Conservation (phyloP, 2,329 filamentous ascomycete genomes). For the Xylaria sp. region DNA sequence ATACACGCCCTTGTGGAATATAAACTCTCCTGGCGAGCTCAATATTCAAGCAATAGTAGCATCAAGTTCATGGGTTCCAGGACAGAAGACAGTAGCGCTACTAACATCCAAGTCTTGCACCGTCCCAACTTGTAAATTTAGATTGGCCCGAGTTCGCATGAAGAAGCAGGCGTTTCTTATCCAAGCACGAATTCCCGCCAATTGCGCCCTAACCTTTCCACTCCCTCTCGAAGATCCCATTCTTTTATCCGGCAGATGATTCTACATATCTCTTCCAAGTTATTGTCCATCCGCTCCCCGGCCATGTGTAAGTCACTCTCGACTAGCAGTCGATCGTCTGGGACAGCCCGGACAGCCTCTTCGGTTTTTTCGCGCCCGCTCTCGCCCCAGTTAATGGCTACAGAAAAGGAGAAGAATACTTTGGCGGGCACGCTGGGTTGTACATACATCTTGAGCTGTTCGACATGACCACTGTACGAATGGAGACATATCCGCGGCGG, state of each 20-base stretch:
- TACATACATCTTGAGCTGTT: constrained; percentile 79
- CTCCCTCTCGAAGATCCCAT: constrained; percentile 77
- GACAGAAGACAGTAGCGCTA: no score
- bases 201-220: constrained; percentile 71
- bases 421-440: constrained; percentile 73
- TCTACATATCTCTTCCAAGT: constrained; percentile 76
- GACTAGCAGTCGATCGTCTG: constrained; percentile 78
- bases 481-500: constrained; percentile 92
- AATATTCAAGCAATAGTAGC: no score
- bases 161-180: constrained; percentile 21
- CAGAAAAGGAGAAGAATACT: constrained; percentile 89
- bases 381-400: constrained; percentile 76
- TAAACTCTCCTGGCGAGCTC: no score
- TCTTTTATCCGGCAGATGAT: constrained; percentile 77
- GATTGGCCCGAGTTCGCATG: not conserved
- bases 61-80: no score
- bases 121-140: not conserved
- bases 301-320: constrained; percentile 91
- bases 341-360: constrained; percentile 73
- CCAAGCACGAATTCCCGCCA: constrained; percentile 81
- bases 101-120: no score
- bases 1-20: no score
- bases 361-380: constrained; percentile 56
- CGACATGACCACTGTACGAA: constrained; percentile 82
- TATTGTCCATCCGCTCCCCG: constrained; percentile 78